A percentile compares a stretch with the other conserved stretches of the same genome.
These are phyloP conservation scores for Didymella sp. DNA, from an alignment of 2,329 filamentous ascomycete genomes.

Conservation along the genomic window DNA sequence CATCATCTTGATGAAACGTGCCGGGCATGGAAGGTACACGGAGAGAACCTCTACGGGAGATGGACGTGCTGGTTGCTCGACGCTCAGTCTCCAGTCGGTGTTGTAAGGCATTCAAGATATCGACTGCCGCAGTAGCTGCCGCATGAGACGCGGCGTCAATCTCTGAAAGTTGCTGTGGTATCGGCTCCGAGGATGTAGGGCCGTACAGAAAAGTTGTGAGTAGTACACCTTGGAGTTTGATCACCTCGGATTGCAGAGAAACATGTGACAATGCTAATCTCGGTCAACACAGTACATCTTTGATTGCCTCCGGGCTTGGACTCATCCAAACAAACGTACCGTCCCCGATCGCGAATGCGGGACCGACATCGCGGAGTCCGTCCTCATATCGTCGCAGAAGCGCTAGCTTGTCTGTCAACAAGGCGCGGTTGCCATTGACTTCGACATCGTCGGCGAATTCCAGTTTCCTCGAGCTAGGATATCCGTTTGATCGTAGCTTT, in stretches of 20 bases:
- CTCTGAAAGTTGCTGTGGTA: conserved; percentile 42
- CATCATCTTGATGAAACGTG: conserved; percentile 1
- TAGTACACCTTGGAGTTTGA: conserved; percentile 43
- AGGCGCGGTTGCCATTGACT: conserved; percentile 34
- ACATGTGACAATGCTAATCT: conserved; percentile 40
- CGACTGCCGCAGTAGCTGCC: conserved; percentile 38
- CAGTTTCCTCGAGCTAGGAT: conserved; percentile 36
- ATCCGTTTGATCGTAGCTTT: conserved; percentile 38
- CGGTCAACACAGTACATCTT: background rate
- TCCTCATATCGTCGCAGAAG: conserved; percentile 41
- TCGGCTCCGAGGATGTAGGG: conserved; percentile 41
- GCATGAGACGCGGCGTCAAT: conserved; percentile 41
- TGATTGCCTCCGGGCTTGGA: background rate
- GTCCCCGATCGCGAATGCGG: conserved; percentile 43
- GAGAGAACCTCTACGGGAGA: conserved; percentile 9
- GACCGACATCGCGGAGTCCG: conserved; percentile 39
- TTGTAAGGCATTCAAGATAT: conserved; percentile 37
- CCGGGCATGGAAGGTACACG: conserved; percentile 9
- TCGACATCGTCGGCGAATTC: conserved; percentile 39
- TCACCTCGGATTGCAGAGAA: conserved; percentile 46
- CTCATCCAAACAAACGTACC: conserved; percentile 25
- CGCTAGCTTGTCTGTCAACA: conserved; percentile 44
- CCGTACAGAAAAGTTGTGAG: conserved; percentile 47
- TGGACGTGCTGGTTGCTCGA: conserved; percentile 16
- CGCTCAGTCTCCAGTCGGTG: conserved; percentile 33